Percentiles rank a stretch among this genome's conserved stretches.
Evolutionary conservation across 768 basidiomycete species (phyloP).

Genomic region (Lactifluus subvellereus): DNA sequence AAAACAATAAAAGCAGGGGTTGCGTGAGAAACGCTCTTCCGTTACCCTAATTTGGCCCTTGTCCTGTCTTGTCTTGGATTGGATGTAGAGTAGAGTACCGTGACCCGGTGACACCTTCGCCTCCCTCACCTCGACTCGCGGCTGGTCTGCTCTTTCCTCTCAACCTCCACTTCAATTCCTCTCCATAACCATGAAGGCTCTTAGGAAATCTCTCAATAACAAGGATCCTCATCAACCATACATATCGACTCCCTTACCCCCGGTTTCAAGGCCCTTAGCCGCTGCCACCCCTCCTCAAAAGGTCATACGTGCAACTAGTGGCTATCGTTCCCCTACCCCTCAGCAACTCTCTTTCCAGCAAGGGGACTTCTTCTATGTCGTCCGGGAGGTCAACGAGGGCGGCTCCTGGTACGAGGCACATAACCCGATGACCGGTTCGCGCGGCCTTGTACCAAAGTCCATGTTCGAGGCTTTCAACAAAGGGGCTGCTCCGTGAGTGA

Average conservation of each 20-base stretch:
- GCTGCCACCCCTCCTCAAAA: conserved; percentile 85
- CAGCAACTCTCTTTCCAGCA: conserved; percentile 85
- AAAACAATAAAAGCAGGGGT: not conserved
- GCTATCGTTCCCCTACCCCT: conserved; percentile 63
- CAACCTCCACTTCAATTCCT: conserved; percentile 23
- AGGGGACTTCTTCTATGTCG: conserved; percentile 98
- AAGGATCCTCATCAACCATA: conserved; percentile 64
- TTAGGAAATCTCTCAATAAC: conserved; percentile 76
- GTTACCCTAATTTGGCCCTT: not conserved
- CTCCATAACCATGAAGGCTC: conserved; percentile 60
- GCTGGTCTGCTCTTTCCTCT: conserved; percentile 26
- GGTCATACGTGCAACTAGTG: conserved; percentile 79
- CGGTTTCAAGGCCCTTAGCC: conserved; percentile 63
- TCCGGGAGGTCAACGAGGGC: conserved; percentile 57
- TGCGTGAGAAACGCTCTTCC: conserved; percentile 15
- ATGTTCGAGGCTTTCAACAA: conserved; percentile 92
- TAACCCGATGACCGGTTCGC: conserved; percentile 85
- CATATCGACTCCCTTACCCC: conserved; percentile 58
- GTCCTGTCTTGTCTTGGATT: not conserved
- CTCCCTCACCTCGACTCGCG: conserved; percentile 8
- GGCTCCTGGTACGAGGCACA: conserved; percentile 87
- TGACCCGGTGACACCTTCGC: too few relatives aligned
- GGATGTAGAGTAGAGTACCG: too few relatives aligned
- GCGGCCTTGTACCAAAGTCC: conserved; percentile 82
- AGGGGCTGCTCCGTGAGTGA: conserved; percentile 53